These are phyloP conservation scores for Aquilaria agallochum DNA, from an alignment of 441 rosid genomes.

Conservation along the genomic window DNA sequence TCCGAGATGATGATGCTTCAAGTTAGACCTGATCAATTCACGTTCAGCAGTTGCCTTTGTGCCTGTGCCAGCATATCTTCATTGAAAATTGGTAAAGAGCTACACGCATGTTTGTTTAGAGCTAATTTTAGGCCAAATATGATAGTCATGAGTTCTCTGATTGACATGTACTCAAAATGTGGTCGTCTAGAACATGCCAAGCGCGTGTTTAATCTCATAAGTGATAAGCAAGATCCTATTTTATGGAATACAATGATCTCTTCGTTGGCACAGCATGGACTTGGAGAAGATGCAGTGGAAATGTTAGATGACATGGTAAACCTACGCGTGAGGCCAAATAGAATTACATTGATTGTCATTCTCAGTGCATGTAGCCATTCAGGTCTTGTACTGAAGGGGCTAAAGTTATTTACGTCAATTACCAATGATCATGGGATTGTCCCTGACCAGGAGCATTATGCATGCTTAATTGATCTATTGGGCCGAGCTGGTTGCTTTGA, in stretches of 20 bases:
- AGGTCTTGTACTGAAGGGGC: constrained; percentile 45
- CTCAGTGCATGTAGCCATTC: constrained; percentile 61
- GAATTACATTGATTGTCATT: constrained; percentile 44
- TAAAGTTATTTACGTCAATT: constrained; percentile 45
- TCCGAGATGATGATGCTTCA: constrained; percentile 35
- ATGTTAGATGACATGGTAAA: constrained; percentile 42
- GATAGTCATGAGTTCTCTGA: constrained; percentile 53
- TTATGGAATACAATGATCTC: constrained; percentile 71
- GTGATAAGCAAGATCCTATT: constrained; percentile 37
- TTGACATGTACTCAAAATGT: constrained; percentile 67
- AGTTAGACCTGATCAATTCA: constrained; percentile 52
- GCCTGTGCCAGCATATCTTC: constrained; percentile 57
- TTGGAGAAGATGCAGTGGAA: constrained; percentile 37
- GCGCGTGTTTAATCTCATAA: constrained; percentile 31
- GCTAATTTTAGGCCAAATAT: constrained; percentile 38
- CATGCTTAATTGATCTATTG: constrained; percentile 55
- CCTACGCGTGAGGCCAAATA: constrained; percentile 37
- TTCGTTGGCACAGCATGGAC: constrained; percentile 58
- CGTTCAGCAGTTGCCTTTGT: constrained; percentile 60
- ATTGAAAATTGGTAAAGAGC: constrained; percentile 53
- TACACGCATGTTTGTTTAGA: constrained; percentile 46
- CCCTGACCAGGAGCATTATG: constrained; percentile 56
- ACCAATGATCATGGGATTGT: constrained; percentile 30
- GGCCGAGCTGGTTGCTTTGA: constrained; percentile 48
- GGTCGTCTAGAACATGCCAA: constrained; percentile 37